These are phyloP conservation scores for Cutaneotrichosporon curvatum DNA, from an alignment of 1,284 basidiomycete genomes.

Conservation along the genomic window DNA sequence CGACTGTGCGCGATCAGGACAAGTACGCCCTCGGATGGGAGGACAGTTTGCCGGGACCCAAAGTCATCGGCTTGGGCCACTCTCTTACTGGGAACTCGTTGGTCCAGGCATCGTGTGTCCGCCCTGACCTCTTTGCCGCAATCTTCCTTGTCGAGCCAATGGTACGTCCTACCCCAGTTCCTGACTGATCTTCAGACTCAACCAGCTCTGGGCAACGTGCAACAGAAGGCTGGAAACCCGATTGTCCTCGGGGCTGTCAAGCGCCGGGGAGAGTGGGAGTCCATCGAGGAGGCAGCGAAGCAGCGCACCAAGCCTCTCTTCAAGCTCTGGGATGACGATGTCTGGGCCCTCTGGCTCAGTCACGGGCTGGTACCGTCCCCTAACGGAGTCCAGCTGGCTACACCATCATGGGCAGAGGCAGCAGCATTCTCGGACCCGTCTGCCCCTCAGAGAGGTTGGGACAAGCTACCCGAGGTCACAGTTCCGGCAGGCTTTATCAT, in stretches of 20 bases:
- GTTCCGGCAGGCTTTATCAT: conserved; percentile 34
- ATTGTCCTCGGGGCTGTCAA: conserved; percentile 52
- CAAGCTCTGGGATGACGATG: conserved; percentile 51
- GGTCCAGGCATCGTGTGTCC: conserved; percentile 55
- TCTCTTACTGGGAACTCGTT: conserved; percentile 69
- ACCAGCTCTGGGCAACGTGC: background rate
- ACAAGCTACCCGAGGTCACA: conserved; percentile 25
- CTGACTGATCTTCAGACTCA: background rate
- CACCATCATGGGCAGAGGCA: conserved; percentile 33
- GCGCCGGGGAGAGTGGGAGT: conserved; percentile 58
- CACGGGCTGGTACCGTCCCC: conserved; percentile 53
- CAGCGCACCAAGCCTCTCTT: conserved; percentile 50
- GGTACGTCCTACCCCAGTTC: conserved; percentile 16
- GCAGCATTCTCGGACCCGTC: conserved; percentile 27
- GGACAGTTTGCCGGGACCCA: background rate
- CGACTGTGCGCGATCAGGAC: background rate
- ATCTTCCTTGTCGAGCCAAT: conserved; percentile 72
- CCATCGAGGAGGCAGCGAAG: conserved; percentile 55
- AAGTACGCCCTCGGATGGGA: background rate
- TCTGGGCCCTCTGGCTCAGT: conserved; percentile 61
- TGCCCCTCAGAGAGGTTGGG: conserved; percentile 31
- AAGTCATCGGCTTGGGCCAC: conserved; percentile 61
- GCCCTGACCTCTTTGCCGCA: conserved; percentile 63
- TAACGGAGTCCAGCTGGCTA: conserved; percentile 26
- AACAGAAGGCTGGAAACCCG: conserved; percentile 1